These are phyloP conservation scores for Penium margaritaceum DNA, from an alignment of 139 green algal species.

Conservation along the genomic window DNA sequence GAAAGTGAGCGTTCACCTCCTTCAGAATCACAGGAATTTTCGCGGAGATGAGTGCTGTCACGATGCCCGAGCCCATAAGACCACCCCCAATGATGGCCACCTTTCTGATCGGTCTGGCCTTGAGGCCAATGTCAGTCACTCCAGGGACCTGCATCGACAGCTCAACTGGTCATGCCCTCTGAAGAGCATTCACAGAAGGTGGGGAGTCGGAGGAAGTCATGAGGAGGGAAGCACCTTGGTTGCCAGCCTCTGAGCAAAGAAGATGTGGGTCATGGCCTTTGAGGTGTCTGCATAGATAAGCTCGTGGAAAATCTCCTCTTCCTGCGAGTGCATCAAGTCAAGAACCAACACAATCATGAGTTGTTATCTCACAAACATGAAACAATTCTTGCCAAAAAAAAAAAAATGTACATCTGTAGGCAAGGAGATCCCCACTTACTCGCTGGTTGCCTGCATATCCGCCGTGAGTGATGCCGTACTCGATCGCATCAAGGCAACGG, in stretches of 20 bases:
- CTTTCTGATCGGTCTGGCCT: slow-evolving; percentile 62
- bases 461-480: slow-evolving; percentile 69
- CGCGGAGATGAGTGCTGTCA: slow-evolving; percentile 71
- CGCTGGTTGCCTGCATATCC: slow-evolving; percentile 69
- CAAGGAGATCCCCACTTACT: slow-evolving; percentile 1
- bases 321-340: slow-evolving; percentile 35
- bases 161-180: too few species aligned
- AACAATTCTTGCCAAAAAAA: neutral
- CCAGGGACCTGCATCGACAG: slow-evolving; percentile 52
- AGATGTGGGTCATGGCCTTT: slow-evolving; percentile 94
- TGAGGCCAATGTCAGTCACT: slow-evolving; percentile 77
- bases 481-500: slow-evolving; percentile 85
- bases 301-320: slow-evolving; percentile 43
- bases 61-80: slow-evolving; percentile 94
- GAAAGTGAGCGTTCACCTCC: slow-evolving; percentile 93
- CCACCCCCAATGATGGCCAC: slow-evolving; percentile 90
- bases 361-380: slow-evolving; percentile 35
- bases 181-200: too few species aligned
- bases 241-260: slow-evolving; percentile 88
- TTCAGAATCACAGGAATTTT: slow-evolving; percentile 77
- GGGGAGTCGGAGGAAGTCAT: neutral
- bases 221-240: slow-evolving; percentile 58
- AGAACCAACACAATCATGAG: slow-evolving; percentile 76
- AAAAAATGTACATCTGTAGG: neutral
- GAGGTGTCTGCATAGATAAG: slow-evolving; percentile 41